A percentile compares a stretch with the other conserved stretches of the same genome.
Conservation (phyloP, 495 filamentous ascomycete genomes). For the Chaetomidium leptoderma region DNA sequence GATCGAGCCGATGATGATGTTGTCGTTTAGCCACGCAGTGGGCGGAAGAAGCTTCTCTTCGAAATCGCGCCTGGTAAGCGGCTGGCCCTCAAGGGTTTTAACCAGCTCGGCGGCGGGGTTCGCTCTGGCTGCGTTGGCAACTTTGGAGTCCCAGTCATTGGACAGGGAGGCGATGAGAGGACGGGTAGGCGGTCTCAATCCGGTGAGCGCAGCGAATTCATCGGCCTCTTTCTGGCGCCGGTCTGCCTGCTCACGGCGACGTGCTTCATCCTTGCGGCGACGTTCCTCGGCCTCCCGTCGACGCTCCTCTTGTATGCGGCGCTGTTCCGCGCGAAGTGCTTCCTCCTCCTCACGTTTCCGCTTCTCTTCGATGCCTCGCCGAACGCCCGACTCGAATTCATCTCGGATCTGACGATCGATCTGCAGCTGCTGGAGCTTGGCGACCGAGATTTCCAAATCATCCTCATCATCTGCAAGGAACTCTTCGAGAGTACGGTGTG, state of each 20-base stretch:
- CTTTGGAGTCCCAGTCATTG: constrained; percentile 31
- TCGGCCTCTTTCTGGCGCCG: constrained; percentile 10
- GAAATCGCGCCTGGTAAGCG: constrained; percentile 60
- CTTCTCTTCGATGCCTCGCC: constrained; percentile 11
- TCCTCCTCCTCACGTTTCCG: constrained; percentile 20
- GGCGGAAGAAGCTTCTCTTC: constrained; percentile 47
- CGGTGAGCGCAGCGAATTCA: constrained; percentile 8
- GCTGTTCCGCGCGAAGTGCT: constrained; percentile 12
- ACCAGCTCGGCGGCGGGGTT: constrained; percentile 29
- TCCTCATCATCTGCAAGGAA: constrained; percentile 17
- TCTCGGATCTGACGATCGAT: constrained; percentile 19
- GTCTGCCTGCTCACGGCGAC: constrained; percentile 13
- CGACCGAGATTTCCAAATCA: constrained; percentile 15
- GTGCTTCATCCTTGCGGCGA: constrained; percentile 17
- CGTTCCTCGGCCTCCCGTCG: constrained; percentile 5
- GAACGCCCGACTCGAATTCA: constrained; percentile 13
- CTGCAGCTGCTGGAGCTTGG: constrained; percentile 21
- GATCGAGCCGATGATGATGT: constrained; percentile 69
- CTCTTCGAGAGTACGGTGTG: background rate
- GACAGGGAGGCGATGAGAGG: constrained; percentile 30
- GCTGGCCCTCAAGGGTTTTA: constrained; percentile 50
- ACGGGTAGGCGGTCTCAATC: constrained; percentile 17
- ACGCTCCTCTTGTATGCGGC: constrained; percentile 20
- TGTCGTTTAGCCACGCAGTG: constrained; percentile 74
- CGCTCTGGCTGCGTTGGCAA: constrained; percentile 14